Conservation (phyloP, 1,284 basidiomycete genomes). For the Tremellales sp. region DNA sequence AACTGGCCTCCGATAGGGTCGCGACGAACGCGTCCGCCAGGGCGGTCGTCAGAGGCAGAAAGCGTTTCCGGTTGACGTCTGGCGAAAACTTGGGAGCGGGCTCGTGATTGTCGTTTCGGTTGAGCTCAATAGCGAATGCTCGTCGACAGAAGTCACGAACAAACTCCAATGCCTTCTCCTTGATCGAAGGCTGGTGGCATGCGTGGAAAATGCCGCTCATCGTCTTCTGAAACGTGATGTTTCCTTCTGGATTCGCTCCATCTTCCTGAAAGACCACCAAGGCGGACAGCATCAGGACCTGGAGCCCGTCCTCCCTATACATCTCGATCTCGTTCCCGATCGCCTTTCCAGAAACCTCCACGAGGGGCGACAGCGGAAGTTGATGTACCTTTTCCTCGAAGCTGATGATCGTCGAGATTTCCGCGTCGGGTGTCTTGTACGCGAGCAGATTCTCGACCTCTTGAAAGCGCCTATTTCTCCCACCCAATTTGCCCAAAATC, state of each 20-base stretch:
- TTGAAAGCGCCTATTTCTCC: constrained; percentile 83
- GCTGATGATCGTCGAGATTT: constrained; percentile 65
- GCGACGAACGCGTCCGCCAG: constrained; percentile 68
- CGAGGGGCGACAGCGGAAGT: constrained; percentile 68
- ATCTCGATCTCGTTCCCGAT: constrained; percentile 60
- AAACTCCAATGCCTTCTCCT: constrained; percentile 32
- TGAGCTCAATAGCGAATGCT: constrained; percentile 38
- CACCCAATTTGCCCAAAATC: constrained; percentile 95
- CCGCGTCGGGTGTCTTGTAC: constrained; percentile 65
- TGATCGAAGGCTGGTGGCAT: constrained; percentile 23
- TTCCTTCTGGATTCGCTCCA: constrained; percentile 31
- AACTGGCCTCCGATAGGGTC: constrained; percentile 64
- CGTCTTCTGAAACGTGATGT: constrained; percentile 32
- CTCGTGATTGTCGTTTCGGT: constrained; percentile 22
- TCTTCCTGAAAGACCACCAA: constrained; percentile 68
- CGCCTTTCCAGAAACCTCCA: constrained; percentile 66
- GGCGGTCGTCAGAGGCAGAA: constrained; percentile 37
- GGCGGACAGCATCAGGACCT: constrained; percentile 70
- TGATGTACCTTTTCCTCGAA: constrained; percentile 68
- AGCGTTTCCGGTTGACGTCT: constrained; percentile 31
- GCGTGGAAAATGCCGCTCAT: constrained; percentile 40
- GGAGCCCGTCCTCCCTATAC: constrained; percentile 72
- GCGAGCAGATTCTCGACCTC: constrained; percentile 74
- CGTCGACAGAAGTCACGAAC: constrained; percentile 36
- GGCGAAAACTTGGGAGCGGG: constrained; percentile 18